phyloP scores from a whole-genome alignment of 306 rosid genomes.

The Styphnolobium japonicum region DNA sequence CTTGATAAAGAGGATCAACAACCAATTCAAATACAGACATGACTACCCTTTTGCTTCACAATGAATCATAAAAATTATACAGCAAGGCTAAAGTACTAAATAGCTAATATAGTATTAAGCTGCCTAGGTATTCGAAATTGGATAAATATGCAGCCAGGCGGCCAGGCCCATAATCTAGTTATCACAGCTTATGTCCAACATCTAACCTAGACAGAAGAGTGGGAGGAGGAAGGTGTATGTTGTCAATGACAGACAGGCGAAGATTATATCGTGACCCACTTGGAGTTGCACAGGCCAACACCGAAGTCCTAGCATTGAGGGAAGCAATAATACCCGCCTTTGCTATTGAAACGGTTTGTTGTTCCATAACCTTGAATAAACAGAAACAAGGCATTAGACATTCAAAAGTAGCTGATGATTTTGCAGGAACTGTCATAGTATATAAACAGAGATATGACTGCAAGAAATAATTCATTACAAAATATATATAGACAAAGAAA shows the following conservation, averaged over 20 bases:
- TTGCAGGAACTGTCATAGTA: neutral
- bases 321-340: slow-evolving; percentile 78
- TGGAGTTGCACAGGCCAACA: slow-evolving; percentile 77
- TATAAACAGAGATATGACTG: neutral
- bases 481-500: neutral
- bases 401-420: neutral
- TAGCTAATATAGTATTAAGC: too few relatives aligned
- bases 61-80: too few relatives aligned
- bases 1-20: too few relatives aligned
- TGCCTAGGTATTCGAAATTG: too few relatives aligned
- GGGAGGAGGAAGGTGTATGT: slow-evolving; percentile 78
- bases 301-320: slow-evolving; percentile 77
- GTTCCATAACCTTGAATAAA: slow-evolving; percentile 64
- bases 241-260: slow-evolving; percentile 70
- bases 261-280: slow-evolving; percentile 74
- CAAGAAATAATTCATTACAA: neutral
- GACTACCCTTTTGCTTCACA: too few relatives aligned
- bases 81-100: too few relatives aligned
- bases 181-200: neutral
- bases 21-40: too few relatives aligned
- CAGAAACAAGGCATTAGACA: neutral
- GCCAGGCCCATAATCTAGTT: too few relatives aligned
- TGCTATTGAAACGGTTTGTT: slow-evolving; percentile 71
- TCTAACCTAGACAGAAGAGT: slow-evolving; percentile 63
- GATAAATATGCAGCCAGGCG: too few relatives aligned